A percentile compares a stretch with the other conserved stretches of the same genome.
Conservation (phyloP, 2,329 filamentous ascomycete genomes). For the Fusarium sp. region DNA sequence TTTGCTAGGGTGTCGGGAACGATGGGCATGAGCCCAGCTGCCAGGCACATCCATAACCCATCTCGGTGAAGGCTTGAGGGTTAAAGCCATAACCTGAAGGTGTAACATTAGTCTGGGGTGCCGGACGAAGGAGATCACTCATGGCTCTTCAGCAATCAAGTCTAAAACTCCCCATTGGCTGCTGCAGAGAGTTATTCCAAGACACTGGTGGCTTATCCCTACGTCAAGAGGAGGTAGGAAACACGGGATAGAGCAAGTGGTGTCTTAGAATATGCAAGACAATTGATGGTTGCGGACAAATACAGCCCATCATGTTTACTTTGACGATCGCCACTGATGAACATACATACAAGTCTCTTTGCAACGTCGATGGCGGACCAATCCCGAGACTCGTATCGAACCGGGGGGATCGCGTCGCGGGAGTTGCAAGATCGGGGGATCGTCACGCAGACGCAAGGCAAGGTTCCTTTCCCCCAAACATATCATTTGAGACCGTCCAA, state of each 20-base stretch:
- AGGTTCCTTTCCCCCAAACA: constrained; percentile 26
- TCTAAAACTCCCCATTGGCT: neutral
- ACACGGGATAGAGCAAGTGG: neutral
- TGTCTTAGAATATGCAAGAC: constrained; percentile 7
- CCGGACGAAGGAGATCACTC: constrained; percentile 3
- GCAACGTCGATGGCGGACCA: constrained; percentile 22
- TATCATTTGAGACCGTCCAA: constrained; percentile 22
- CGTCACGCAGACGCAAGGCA: constrained; percentile 34
- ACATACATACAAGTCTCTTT: constrained; percentile 18
- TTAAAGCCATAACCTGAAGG: constrained; percentile 25
- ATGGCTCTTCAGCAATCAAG: neutral
- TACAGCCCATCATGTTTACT: constrained; percentile 12
- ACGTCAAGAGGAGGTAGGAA: constrained; percentile 2
- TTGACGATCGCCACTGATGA: constrained; percentile 18
- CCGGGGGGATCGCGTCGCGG: constrained; percentile 21
- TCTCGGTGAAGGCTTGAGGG: constrained; percentile 19
- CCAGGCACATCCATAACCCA: constrained; percentile 7
- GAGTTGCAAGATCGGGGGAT: constrained; percentile 40
- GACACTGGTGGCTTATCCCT: neutral
- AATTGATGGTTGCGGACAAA: constrained; percentile 10
- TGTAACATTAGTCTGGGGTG: constrained; percentile 31
- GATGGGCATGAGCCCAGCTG: constrained; percentile 17
- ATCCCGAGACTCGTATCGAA: constrained; percentile 5
- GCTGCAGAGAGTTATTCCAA: neutral
- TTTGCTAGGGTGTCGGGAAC: constrained; percentile 23